These are phyloP conservation scores for Vitis hybrid DNA, from an alignment of 177 flowering plant species.

Conservation along the genomic window DNA sequence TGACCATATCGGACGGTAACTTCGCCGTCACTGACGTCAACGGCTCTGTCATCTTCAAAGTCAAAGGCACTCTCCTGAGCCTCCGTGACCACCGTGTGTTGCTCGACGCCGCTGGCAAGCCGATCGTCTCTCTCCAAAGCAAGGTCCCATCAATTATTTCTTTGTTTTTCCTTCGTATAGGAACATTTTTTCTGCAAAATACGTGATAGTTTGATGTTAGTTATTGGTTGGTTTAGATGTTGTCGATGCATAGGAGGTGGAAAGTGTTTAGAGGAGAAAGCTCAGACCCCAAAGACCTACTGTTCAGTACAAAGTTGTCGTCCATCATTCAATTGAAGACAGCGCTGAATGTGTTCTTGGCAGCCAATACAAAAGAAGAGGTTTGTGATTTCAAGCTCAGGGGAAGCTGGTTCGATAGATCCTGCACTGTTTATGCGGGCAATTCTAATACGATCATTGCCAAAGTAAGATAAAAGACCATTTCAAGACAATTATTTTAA, in stretches of 20 bases:
- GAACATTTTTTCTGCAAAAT: too few relatives aligned
- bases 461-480: constrained; percentile 31
- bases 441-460: constrained; percentile 38
- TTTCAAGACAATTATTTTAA: too few relatives aligned
- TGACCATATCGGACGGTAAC: constrained; percentile 38
- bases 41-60: constrained; percentile 50
- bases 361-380: constrained; percentile 35
- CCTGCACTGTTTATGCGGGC: constrained; percentile 51
- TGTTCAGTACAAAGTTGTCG: constrained; percentile 49
- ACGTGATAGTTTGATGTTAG: too few relatives aligned
- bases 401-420: constrained; percentile 51
- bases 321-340: constrained; percentile 51
- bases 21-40: constrained; percentile 47
- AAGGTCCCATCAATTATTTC: constrained; percentile 36
- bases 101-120: constrained; percentile 48
- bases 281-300: constrained; percentile 33
- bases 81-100: constrained; percentile 43
- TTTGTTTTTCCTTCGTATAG: neutral
- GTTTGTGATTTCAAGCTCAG: constrained; percentile 55
- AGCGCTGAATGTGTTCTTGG: constrained; percentile 51
- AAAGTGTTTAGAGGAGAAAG: constrained; percentile 64
- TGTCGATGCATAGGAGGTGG: constrained; percentile 56
- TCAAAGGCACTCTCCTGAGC: constrained; percentile 39
- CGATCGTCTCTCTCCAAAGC: constrained; percentile 46
- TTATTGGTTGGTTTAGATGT: constrained; percentile 24